Base-by-base conservation (phyloP, 177 flowering plant genomes). In the Vitis hybrid region DNA sequence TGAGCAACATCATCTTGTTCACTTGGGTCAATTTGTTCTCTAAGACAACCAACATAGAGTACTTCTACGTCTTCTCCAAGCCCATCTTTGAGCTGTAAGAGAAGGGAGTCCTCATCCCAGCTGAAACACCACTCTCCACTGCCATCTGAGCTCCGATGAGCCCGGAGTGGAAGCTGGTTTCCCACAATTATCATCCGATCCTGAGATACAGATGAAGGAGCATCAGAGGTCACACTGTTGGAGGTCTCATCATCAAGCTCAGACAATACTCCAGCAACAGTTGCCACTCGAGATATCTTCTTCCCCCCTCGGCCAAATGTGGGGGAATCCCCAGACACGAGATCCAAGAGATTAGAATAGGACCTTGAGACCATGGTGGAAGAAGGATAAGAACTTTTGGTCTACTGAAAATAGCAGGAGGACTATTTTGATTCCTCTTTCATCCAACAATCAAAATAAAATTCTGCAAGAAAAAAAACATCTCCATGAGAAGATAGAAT, bases 51-150 rank as follows among this genome's bases (percentile, higher is more conserved):
- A 30, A 94, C 84, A 72, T 94, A 94, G 56, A 90, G 81, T 18
- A 94, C 91, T 68, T 94, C 98, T 6, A 87, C 88, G 75, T 94
- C 95, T 74, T 89, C 97, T 48, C 88, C 91, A 17, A 94, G 83
- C 2, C 98, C 98, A 79, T 91, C 97, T 75, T 88, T 92, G 40
- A 94, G 89, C 60, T 94, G 98, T 54, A 89, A 78, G 45, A 94
- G 92, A 69, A 94, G 91, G 0, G 98, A 92, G 65, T 94, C 95
- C 72, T 89, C 94, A 64, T 94, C 98, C 98, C 97, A 92, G 75
- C 88, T 87, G 74, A 94, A 94, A 71, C 72, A 60, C 97, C 97
- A 87, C 2, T 83, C 89, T 21, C 85, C 83, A 60, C 80, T 76
- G 30, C 80, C 78, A 40, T 80, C 86, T 2, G 82, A 70, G 66